Conservation (phyloP, 495 filamentous ascomycete species). For the Penicillium pancosmium region DNA sequence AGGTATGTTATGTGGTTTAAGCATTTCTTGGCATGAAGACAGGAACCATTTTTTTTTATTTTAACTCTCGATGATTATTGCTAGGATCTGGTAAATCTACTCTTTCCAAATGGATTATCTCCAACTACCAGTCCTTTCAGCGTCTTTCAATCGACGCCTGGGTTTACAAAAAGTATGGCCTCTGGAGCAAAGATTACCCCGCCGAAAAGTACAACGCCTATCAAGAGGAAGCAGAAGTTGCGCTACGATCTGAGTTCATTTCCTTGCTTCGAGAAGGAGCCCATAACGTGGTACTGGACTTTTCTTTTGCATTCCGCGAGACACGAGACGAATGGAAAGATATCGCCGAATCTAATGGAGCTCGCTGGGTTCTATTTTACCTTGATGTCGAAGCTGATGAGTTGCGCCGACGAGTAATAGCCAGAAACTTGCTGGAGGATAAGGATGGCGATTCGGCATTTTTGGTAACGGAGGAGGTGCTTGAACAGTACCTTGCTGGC, state of each 20-base stretch:
- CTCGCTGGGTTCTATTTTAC: slow-evolving; percentile 37
- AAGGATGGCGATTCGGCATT: slow-evolving; percentile 43
- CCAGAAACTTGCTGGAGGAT: slow-evolving; percentile 25
- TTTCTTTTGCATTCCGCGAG: slow-evolving; percentile 37
- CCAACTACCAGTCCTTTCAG: slow-evolving; percentile 68
- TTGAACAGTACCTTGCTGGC: slow-evolving; percentile 39
- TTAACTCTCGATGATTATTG: background rate
- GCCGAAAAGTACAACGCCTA: slow-evolving; percentile 33
- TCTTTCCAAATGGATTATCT: slow-evolving; percentile 45
- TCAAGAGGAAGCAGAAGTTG: slow-evolving; percentile 30
- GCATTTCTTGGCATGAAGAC: too few relatives aligned
- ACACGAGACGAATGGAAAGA: slow-evolving; percentile 36
- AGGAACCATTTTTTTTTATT: background rate
- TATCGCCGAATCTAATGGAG: slow-evolving; percentile 31
- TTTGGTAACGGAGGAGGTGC: slow-evolving; percentile 34
- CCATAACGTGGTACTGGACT: slow-evolving; percentile 33
- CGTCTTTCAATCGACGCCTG: slow-evolving; percentile 40
- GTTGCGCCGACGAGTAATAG: slow-evolving; percentile 29
- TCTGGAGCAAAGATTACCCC: slow-evolving; percentile 39
- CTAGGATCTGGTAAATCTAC: slow-evolving; percentile 23
- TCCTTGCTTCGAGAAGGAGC: slow-evolving; percentile 24
- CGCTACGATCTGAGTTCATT: slow-evolving; percentile 21
- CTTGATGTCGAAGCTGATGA: slow-evolving; percentile 31
- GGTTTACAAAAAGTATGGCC: slow-evolving; percentile 33
- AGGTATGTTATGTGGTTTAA: slow-evolving; percentile 6